Evolutionary conservation across 2,329 filamentous ascomycete genomes (phyloP).

Genomic region (Neoarthrinium moseri): DNA sequence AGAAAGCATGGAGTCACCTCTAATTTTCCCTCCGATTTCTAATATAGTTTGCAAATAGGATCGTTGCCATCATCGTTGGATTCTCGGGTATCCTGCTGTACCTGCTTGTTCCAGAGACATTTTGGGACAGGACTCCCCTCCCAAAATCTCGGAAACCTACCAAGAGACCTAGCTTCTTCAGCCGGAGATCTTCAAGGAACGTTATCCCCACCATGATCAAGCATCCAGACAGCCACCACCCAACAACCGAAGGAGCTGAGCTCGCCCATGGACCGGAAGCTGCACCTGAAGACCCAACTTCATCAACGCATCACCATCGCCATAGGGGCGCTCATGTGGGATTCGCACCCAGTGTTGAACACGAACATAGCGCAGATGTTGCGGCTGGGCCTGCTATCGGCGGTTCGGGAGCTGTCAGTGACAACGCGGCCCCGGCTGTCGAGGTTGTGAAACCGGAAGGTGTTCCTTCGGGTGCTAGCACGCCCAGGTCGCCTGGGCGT

Average conservation of each 20-base stretch:
- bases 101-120: conserved; percentile 90
- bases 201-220: neutral
- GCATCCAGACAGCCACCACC: neutral
- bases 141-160: conserved; percentile 34
- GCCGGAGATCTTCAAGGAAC: conserved; percentile 42
- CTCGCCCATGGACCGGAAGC: conserved; percentile 8
- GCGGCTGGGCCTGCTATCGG: neutral
- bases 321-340: conserved; percentile 51
- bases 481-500: neutral
- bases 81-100: conserved; percentile 73
- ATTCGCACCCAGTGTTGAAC: conserved; percentile 42
- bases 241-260: neutral
- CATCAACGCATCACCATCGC: conserved; percentile 18
- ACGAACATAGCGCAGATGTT: neutral
- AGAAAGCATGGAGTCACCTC: conserved; percentile 22
- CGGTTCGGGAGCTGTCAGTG: neutral
- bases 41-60: conserved; percentile 44
- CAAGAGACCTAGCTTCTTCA: conserved; percentile 45
- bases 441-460: neutral
- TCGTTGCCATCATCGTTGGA: conserved; percentile 77
- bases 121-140: conserved; percentile 82
- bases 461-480: neutral
- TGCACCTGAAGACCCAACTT: conserved; percentile 11
- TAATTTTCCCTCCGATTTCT: neutral
- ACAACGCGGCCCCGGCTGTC: neutral